Base-by-base conservation (phyloP, 78 protist species). In the Dictyostelium firmibasis region DNA sequence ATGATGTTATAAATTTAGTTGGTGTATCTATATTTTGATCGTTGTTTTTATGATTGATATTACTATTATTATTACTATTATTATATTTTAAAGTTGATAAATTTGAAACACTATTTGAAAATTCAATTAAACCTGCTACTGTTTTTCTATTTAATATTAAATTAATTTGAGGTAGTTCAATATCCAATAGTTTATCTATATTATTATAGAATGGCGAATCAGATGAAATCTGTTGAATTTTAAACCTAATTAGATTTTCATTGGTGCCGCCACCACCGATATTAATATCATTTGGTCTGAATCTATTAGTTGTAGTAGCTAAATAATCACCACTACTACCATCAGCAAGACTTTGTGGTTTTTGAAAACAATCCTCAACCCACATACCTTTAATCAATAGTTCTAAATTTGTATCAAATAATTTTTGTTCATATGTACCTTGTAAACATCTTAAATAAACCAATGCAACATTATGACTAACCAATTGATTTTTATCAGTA, bases 71-170 rank as follows among this genome's bases (percentile, higher is more conserved):
- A 67, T 27, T 67, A 18, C 3, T 6, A n/a, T 5, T 11, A 25
- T n/a, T 57, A 10, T 57, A 23, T 70, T 43, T 78, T n/a, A 79
- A 36, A 23, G 20, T 9, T 18, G 94, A 64, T 16, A 89, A 78
- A 25, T 27, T 62, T 43, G 47, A 62, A 38, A 89, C 94, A 29
- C 79, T 50, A 70, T 89, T 89, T 14, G 74, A 69, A 60, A 89
- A 89, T 47, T 89, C 94, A 3, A 89, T 81, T 14, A 89, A 69
- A 89, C 94, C 94, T 5, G 94, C 94, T 1, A 89, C 94, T 13
- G 94, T 89, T 9, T 81, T 89, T 35, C 75, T 78, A 84, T 89
- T 89, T 36, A 89, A 27, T 0, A 89, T 81, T 27, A 89, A 38
- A 89, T 89, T 89, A 53, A 89, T 83, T 81, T 89, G 94, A 7